Conservation (phyloP, 768 basidiomycete species). For the Suillus ampliporus region DNA sequence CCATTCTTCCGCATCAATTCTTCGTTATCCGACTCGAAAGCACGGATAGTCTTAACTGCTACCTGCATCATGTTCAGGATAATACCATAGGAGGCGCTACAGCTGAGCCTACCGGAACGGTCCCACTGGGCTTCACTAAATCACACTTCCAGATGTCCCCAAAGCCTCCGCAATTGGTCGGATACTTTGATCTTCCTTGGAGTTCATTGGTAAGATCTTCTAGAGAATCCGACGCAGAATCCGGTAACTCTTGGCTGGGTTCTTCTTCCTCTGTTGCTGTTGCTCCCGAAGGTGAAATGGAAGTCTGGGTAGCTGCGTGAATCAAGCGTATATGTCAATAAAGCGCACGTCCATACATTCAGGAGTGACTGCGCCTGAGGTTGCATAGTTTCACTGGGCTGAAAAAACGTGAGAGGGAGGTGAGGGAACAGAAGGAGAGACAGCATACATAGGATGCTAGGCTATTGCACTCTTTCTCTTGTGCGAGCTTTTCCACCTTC, state of each 20-base stretch:
- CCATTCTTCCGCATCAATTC: not conserved
- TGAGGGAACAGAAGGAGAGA: not conserved
- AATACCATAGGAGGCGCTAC: not conserved
- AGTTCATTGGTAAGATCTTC: not conserved
- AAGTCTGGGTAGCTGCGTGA: not conserved
- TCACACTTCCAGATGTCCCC: constrained; percentile 36
- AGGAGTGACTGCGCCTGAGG: not conserved
- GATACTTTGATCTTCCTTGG: not conserved
- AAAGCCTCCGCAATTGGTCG: constrained; percentile 16
- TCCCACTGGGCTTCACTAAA: not conserved
- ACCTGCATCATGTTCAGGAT: not conserved
- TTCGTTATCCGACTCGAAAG: not conserved
- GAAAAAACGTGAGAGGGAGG: not conserved
- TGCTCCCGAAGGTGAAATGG: not conserved
- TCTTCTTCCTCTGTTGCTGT: not conserved
- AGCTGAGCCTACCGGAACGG: not conserved
- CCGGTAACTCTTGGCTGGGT: not conserved
- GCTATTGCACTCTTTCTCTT: constrained; percentile 2
- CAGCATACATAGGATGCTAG: not conserved
- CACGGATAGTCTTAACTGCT: constrained; percentile 10
- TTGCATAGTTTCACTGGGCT: not conserved
- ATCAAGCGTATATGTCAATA: not conserved
- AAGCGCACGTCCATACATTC: not conserved
- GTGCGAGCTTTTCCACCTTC: constrained; percentile 32
- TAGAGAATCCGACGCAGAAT: not conserved